phyloP scores from a whole-genome alignment of 257 asterid genomes.

The Craterostigma plantagineum region DNA sequence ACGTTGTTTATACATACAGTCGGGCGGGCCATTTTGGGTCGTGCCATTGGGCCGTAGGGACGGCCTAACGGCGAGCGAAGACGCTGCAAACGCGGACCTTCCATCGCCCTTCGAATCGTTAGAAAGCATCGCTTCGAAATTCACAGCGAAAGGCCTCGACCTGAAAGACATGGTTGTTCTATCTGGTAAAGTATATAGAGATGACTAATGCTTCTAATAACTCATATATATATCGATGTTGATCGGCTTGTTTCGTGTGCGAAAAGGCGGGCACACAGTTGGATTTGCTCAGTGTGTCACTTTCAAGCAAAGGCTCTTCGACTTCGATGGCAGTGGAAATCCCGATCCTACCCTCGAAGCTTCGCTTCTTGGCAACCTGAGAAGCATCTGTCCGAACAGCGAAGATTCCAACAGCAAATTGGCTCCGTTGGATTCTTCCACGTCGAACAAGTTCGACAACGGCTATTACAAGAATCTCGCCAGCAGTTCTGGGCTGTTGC shows the following conservation, averaged over 20 bases:
- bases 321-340: constrained; percentile 63
- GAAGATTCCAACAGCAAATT: constrained; percentile 30
- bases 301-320: constrained; percentile 43
- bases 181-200: constrained; percentile 59
- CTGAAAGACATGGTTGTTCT: constrained; percentile 49
- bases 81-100: constrained; percentile 44
- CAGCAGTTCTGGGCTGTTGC: constrained; percentile 34
- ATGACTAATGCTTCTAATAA: too few species aligned
- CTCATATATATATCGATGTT: too few species aligned
- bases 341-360: constrained; percentile 51
- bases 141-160: constrained; percentile 42
- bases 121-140: constrained; percentile 41
- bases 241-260: neutral
- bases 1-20: constrained; percentile 15
- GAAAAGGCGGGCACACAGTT: constrained; percentile 52
- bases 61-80: constrained; percentile 37
- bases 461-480: constrained; percentile 36
- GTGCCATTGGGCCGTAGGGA: constrained; percentile 62
- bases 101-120: constrained; percentile 57
- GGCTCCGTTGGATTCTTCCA: constrained; percentile 31
- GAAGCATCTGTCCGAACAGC: constrained; percentile 29
- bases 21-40: constrained; percentile 49
- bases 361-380: constrained; percentile 19
- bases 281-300: constrained; percentile 73
- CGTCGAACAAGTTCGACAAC: constrained; percentile 37